phyloP scores from a whole-genome alignment of 2,329 filamentous ascomycete genomes.

The Diaporthe ampelina region DNA sequence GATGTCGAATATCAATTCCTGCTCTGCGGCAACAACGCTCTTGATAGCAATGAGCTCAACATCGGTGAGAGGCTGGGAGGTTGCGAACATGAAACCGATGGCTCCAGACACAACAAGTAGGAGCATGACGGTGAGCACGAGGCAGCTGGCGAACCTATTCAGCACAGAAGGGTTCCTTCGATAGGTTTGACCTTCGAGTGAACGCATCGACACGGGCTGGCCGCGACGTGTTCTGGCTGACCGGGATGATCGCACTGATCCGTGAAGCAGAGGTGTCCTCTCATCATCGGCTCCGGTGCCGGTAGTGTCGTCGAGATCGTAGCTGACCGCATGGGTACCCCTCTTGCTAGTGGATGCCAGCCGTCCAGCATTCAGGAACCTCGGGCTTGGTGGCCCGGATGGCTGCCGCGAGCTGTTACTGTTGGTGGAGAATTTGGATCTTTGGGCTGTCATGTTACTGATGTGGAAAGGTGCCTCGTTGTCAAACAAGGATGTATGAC shows the following conservation, averaged over 20 bases:
- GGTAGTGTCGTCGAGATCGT: slow-evolving; percentile 84
- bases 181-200: slow-evolving; percentile 81
- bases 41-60: slow-evolving; percentile 85
- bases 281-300: slow-evolving; percentile 84
- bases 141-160: slow-evolving; percentile 85
- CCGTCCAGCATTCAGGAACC: slow-evolving; percentile 58
- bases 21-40: slow-evolving; percentile 92
- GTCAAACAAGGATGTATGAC: slow-evolving; percentile 80
- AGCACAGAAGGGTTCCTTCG: slow-evolving; percentile 74
- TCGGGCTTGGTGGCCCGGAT: slow-evolving; percentile 79
- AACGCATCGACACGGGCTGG: slow-evolving; percentile 68
- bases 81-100: slow-evolving; percentile 90
- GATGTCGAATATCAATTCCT: slow-evolving; percentile 95
- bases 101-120: slow-evolving; percentile 86
- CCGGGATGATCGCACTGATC: slow-evolving; percentile 69
- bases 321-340: slow-evolving; percentile 74
- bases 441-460: slow-evolving; percentile 62
- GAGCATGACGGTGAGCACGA: slow-evolving; percentile 86
- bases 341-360: slow-evolving; percentile 58
- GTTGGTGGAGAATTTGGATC: slow-evolving; percentile 70
- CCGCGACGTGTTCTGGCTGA: slow-evolving; percentile 71
- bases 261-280: slow-evolving; percentile 79
- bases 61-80: slow-evolving; percentile 86
- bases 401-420: slow-evolving; percentile 69
- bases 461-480: slow-evolving; percentile 80